A percentile compares a stretch with the other conserved stretches of the same genome.
phyloP scores from a whole-genome alignment of 1,284 basidiomycete species.

The Amylostereum areolatum region DNA sequence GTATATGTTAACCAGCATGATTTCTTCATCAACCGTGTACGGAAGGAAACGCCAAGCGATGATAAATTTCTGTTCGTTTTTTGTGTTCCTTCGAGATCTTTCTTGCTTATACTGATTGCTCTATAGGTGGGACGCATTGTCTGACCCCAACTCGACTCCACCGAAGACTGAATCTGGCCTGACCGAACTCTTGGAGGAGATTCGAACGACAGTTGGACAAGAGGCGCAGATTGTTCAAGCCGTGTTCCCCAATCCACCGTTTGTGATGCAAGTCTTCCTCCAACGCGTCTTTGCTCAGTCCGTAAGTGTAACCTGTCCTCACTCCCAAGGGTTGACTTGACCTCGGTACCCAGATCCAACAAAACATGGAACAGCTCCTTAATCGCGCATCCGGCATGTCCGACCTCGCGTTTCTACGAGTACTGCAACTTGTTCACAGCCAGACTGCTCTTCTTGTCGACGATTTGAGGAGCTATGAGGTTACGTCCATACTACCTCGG shows the following conservation, averaged over 20 bases:
- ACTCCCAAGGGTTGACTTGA: background rate
- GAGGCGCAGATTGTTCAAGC: constrained; percentile 98
- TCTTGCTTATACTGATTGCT: constrained; percentile 11
- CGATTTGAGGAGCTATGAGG: constrained; percentile 89
- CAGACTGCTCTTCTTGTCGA: constrained; percentile 81
- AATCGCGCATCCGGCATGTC: constrained; percentile 71
- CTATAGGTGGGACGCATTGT: constrained; percentile 73
- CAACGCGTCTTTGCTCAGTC: constrained; percentile 98
- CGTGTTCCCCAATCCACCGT: constrained; percentile 93
- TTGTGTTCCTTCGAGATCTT: constrained; percentile 2
- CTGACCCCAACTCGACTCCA: constrained; percentile 74
- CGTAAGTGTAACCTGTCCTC: constrained; percentile 38
- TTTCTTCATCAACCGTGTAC: constrained; percentile 92
- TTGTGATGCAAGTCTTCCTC: constrained; percentile 99
- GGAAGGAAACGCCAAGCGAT: constrained; percentile 51
- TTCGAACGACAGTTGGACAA: constrained; percentile 86
- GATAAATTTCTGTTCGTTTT: constrained; percentile 56
- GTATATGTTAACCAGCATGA: constrained; percentile 99
- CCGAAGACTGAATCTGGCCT: constrained; percentile 83
- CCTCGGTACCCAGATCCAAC: constrained; percentile 68
- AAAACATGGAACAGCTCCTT: constrained; percentile 86
- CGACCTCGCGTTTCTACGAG: constrained; percentile 86
- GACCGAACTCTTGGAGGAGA: constrained; percentile 79
- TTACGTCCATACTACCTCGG: constrained; percentile 59
- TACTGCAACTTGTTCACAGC: constrained; percentile 84